A percentile compares a stretch with the other conserved stretches of the same genome.
phyloP scores from a whole-genome alignment of 768 basidiomycete genomes.

The Boletus sp. region DNA sequence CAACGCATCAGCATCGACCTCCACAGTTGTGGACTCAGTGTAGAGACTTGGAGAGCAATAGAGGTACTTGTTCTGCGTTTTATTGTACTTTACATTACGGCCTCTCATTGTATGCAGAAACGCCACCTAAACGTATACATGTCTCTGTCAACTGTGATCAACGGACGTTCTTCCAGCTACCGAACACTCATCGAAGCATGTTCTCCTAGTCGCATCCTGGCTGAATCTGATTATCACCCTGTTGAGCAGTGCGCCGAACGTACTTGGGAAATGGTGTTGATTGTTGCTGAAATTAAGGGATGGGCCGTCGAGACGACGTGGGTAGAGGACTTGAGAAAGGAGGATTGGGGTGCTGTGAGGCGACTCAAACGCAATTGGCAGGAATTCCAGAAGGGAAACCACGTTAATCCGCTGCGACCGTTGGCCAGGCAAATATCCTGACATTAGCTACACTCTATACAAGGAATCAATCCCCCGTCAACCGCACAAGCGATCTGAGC shows the following conservation, averaged over 20 bases:
- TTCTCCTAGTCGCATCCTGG: conserved; percentile 64
- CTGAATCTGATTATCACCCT: conserved; percentile 82
- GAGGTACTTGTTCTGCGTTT: conserved; percentile 49
- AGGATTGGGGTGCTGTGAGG: conserved; percentile 60
- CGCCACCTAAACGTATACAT: conserved; percentile 75
- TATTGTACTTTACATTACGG: background rate
- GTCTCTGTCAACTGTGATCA: conserved; percentile 85
- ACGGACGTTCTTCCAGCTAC: conserved; percentile 64
- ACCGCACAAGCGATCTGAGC: background rate
- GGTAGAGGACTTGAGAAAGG: conserved; percentile 34
- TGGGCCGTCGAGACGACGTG: conserved; percentile 72
- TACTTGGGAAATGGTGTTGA: conserved; percentile 75
- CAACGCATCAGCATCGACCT: conserved; percentile 75
- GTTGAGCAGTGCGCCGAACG: conserved; percentile 52
- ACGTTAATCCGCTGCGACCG: conserved; percentile 18
- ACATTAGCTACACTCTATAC: background rate
- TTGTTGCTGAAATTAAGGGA: conserved; percentile 69
- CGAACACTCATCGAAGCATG: conserved; percentile 62
- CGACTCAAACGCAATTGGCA: conserved; percentile 72
- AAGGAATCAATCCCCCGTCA: background rate
- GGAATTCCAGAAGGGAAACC: conserved; percentile 50
- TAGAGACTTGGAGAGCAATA: conserved; percentile 68
- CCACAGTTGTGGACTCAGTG: conserved; percentile 85
- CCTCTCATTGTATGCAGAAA: conserved; percentile 43
- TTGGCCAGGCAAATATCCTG: background rate